Percentiles rank a stretch among this genome's conserved stretches.
Evolutionary conservation across 352 stramenopile genomes (phyloP).

Genomic region (Phytophthora sp.): DNA sequence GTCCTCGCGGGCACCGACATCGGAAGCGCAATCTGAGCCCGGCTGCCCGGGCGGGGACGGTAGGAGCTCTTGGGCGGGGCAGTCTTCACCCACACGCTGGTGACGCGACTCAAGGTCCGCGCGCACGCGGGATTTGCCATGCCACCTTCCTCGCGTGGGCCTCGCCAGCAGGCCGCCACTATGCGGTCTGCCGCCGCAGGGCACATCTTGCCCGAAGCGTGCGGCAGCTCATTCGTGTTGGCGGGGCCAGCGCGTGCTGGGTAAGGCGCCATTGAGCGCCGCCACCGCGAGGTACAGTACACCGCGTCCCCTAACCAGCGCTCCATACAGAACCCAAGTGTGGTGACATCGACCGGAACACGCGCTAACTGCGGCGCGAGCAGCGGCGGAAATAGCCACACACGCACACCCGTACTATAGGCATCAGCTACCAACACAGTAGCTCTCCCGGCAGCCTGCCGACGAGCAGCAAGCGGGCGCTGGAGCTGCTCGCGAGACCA

Average conservation of each 20-base stretch:
- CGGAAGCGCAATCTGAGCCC: neutral
- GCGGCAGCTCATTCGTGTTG: conserved; percentile 9
- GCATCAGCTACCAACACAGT: too few species aligned
- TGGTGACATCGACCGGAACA: neutral
- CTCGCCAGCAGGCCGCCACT: too few species aligned
- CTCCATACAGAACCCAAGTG: conserved; percentile 17
- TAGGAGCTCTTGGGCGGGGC: too few species aligned
- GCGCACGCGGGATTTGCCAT: conserved; percentile 28
- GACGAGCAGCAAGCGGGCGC: neutral
- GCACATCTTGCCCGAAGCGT: conserved; percentile 11
- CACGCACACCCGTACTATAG: too few species aligned
- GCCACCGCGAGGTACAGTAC: conserved; percentile 13
- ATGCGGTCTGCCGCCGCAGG: too few species aligned
- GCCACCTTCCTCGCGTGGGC: conserved; percentile 5
- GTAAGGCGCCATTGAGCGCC: conserved; percentile 5
- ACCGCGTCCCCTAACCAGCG: conserved; percentile 22
- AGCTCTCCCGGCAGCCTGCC: neutral
- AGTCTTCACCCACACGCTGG: too few species aligned
- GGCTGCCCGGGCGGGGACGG: too few species aligned
- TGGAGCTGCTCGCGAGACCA: neutral
- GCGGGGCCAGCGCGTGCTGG: conserved; percentile 9
- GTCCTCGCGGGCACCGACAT: neutral
- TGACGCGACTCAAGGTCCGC: conserved; percentile 13
- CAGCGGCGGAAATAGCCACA: too few species aligned
- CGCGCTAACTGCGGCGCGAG: too few species aligned